phyloP scores from a whole-genome alignment of 768 basidiomycete species.

The Boletus huronensis region DNA sequence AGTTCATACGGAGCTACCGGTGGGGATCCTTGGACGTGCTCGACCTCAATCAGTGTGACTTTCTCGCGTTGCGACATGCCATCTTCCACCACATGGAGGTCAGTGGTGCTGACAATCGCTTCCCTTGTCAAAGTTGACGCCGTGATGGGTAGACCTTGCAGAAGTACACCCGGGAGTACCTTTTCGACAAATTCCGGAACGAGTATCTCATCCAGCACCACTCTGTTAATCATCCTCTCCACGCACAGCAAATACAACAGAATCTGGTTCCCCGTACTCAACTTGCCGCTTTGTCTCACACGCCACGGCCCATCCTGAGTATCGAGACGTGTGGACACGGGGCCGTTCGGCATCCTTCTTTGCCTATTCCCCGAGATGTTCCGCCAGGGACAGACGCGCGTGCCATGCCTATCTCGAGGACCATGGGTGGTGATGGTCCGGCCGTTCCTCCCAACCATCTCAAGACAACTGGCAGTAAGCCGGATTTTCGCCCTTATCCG shows the following conservation, averaged over 20 bases:
- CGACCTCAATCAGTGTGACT: slow-evolving; percentile 78
- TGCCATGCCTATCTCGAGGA: slow-evolving; percentile 39
- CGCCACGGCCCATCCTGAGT: slow-evolving; percentile 54
- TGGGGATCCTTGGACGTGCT: slow-evolving; percentile 85
- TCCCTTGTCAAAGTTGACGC: slow-evolving; percentile 15
- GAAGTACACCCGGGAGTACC: slow-evolving; percentile 80
- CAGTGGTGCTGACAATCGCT: slow-evolving; percentile 28
- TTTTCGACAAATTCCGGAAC: slow-evolving; percentile 71
- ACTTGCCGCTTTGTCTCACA: slow-evolving; percentile 30
- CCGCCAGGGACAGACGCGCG: slow-evolving; percentile 44
- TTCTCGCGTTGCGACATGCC: slow-evolving; percentile 68
- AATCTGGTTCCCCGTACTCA: slow-evolving; percentile 33
- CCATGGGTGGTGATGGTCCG: slow-evolving; percentile 34
- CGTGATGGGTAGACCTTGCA: slow-evolving; percentile 62
- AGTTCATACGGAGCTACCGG: slow-evolving; percentile 69
- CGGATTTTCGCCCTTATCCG: slow-evolving; percentile 8
- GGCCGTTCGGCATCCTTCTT: slow-evolving; percentile 42
- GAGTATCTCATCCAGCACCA: slow-evolving; percentile 58
- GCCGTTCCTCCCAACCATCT: slow-evolving; percentile 28
- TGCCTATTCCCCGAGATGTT: slow-evolving; percentile 47
- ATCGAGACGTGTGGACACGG: slow-evolving; percentile 56
- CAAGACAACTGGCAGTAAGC: slow-evolving; percentile 38
- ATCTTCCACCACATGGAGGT: slow-evolving; percentile 91
- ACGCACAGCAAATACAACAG: slow-evolving; percentile 44
- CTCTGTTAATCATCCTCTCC: slow-evolving; percentile 40